Evolutionary conservation across 177 flowering plant species (phyloP).

Genomic region (Vitis hybrid): DNA sequence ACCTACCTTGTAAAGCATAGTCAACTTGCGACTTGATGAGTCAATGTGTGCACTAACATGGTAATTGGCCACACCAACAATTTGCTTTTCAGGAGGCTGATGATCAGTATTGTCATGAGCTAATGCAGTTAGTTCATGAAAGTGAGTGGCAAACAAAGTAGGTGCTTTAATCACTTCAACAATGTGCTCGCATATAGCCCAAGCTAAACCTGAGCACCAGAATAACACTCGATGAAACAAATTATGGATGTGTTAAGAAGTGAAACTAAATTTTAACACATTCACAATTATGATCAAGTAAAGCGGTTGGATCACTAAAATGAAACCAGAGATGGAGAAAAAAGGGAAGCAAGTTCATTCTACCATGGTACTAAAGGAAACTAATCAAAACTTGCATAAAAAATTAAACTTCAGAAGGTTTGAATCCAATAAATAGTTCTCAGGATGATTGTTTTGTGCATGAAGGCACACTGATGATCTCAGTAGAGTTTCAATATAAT

Average conservation of each 20-base stretch:
- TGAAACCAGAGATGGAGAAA: not conserved
- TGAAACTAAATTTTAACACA: not conserved
- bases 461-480: too few relatives aligned
- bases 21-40: slow-evolving; percentile 78
- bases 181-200: slow-evolving; percentile 98
- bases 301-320: not conserved
- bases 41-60: slow-evolving; percentile 99
- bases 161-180: slow-evolving; percentile 87
- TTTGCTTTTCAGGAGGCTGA: slow-evolving; percentile 35
- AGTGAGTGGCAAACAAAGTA: slow-evolving; percentile 94
- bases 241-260: not conserved
- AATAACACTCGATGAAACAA: not conserved
- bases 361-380: too few relatives aligned
- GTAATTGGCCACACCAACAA: slow-evolving; percentile 75
- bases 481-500: too few relatives aligned
- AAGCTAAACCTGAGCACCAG: slow-evolving; percentile 75
- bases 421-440: too few relatives aligned
- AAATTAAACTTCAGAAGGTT: too few relatives aligned
- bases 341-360: not conserved
- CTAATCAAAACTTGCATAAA: too few relatives aligned
- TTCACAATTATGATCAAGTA: not conserved
- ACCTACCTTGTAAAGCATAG: slow-evolving; percentile 96
- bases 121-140: slow-evolving; percentile 94
- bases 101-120: slow-evolving; percentile 48
- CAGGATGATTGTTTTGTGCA: too few relatives aligned